A percentile compares a stretch with the other conserved stretches of the same genome.
Conservation (phyloP, 345 rosid genomes). For the Melaleuca alternifolia region DNA sequence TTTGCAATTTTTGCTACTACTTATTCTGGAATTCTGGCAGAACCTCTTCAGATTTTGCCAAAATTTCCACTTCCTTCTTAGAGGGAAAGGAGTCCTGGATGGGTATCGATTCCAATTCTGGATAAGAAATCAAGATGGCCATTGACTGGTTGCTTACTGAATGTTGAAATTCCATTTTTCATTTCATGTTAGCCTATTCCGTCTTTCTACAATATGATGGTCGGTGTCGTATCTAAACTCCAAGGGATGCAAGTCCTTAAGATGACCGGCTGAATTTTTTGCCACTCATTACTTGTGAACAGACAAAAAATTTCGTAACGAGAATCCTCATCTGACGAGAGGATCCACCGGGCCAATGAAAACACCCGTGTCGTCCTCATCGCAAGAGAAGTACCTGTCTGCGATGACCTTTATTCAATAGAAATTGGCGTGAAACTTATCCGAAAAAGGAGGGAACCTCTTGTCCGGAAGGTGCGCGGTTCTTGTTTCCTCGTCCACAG, state of each 20-base stretch:
- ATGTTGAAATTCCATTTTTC: not conserved
- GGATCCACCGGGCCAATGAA: not conserved
- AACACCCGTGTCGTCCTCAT: too few relatives aligned
- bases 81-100: not conserved
- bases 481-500: constrained; percentile 24
- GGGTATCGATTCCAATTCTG: not conserved
- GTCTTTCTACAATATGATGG: not conserved
- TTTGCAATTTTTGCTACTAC: not conserved
- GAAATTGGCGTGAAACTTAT: constrained; percentile 25
- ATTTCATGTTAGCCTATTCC: not conserved
- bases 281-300: not conserved
- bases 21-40: not conserved
- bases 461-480: not conserved
- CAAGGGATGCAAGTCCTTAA: not conserved
- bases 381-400: not conserved
- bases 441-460: not conserved
- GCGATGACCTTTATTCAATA: not conserved
- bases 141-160: not conserved
- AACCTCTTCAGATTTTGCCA: not conserved
- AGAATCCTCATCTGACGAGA: not conserved
- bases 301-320: not conserved
- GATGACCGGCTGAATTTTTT: not conserved
- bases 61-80: not conserved
- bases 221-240: not conserved
- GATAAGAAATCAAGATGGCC: not conserved